Percentiles rank a stretch among this genome's conserved stretches.
Evolutionary conservation across 2,329 filamentous ascomycete genomes (phyloP).

Genomic region (Botrytis aclada): DNA sequence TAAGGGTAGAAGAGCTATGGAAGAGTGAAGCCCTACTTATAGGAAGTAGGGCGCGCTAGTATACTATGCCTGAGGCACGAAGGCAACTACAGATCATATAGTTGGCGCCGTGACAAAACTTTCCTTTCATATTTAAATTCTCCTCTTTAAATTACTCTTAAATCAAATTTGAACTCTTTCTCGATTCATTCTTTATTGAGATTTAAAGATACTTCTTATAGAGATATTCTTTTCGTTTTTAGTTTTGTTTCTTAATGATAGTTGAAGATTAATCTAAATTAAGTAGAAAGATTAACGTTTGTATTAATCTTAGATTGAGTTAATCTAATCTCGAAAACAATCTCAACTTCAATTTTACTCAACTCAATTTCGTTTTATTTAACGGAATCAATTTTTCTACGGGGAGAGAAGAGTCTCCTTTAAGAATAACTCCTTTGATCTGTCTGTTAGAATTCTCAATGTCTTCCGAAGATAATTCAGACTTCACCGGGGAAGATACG

Average conservation of each 20-base stretch:
- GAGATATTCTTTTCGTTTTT: accelerated
- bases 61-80: no score
- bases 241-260: neutral
- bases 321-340: slow-evolving; percentile 10
- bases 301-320: neutral
- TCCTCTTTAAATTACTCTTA: neutral
- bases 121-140: neutral
- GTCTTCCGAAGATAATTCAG: neutral
- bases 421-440: neutral
- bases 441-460: neutral
- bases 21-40: no score
- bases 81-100: no score
- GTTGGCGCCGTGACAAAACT: no score
- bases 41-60: no score
- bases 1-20: no score
- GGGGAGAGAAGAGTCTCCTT: neutral
- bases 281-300: neutral
- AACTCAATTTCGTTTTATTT: neutral
- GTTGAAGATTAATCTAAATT: neutral
- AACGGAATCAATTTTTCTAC: neutral
- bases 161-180: neutral
- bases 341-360: slow-evolving; percentile 5
- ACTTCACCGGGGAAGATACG: slow-evolving; percentile 9
- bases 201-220: neutral
- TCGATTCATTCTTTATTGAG: neutral